Evolutionary conservation across 306 rosid species (phyloP).

Genomic region (Glycine soja): DNA sequence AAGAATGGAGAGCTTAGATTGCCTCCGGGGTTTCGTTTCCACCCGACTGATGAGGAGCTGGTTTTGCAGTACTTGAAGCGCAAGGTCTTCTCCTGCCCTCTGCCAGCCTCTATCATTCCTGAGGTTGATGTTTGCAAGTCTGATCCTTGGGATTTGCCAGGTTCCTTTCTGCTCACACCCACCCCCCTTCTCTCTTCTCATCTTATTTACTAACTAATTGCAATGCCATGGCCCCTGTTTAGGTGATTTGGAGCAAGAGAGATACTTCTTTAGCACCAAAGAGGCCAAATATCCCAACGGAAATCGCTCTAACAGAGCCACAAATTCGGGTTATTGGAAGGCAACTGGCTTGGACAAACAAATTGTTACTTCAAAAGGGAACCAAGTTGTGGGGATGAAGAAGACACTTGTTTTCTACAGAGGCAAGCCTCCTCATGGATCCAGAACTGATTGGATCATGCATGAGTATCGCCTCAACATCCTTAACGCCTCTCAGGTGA

Average conservation of each 20-base stretch:
- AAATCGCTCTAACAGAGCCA: slow-evolving; percentile 92
- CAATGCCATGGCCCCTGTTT: too few species aligned
- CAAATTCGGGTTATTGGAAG: slow-evolving; percentile 91
- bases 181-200: too few species aligned
- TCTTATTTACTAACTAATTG: too few species aligned
- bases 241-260: slow-evolving; percentile 87
- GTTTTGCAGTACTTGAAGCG: slow-evolving; percentile 85
- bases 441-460: slow-evolving; percentile 97
- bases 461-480: slow-evolving; percentile 85
- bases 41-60: slow-evolving; percentile 93
- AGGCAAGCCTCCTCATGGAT: slow-evolving; percentile 91
- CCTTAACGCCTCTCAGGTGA: not conserved
- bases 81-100: slow-evolving; percentile 76
- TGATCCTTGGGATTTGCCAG: slow-evolving; percentile 99
- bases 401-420: slow-evolving; percentile 92
- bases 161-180: not conserved
- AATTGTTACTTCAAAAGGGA: slow-evolving; percentile 57
- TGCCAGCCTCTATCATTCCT: slow-evolving; percentile 94
- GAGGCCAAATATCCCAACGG: slow-evolving; percentile 97
- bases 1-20: slow-evolving; percentile 81
- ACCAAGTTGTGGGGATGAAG: slow-evolving; percentile 78
- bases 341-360: slow-evolving; percentile 96
- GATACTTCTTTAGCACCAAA: slow-evolving; percentile 92
- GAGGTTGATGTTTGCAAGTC: slow-evolving; percentile 84
- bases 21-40: slow-evolving; percentile 97